Evolutionary conservation across 2,329 filamentous ascomycete species (phyloP).

Genomic region (Botrytis sinoallii): DNA sequence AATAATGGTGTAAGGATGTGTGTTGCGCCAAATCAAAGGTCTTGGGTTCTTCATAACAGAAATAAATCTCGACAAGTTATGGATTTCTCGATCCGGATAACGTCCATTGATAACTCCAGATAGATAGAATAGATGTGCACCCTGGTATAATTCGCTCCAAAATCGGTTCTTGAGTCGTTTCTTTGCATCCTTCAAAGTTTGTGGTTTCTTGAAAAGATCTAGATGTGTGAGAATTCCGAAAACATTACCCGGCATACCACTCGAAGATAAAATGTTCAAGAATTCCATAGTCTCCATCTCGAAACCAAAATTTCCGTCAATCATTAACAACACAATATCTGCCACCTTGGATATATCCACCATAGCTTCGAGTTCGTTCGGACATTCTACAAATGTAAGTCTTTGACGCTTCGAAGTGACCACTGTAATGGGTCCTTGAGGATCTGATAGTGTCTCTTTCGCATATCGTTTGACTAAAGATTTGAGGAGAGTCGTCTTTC

Average conservation of each 20-base stretch:
- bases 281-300: constrained; percentile 99
- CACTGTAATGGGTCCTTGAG: constrained; percentile 88
- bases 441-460: constrained; percentile 88
- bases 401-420: constrained; percentile 95
- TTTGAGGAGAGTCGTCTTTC: constrained; percentile 94
- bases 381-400: constrained; percentile 93
- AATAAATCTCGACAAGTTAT: constrained; percentile 91
- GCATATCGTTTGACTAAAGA: constrained; percentile 91
- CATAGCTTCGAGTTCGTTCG: constrained; percentile 95
- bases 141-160: constrained; percentile 96
- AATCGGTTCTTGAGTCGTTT: constrained; percentile 93
- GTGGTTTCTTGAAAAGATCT: constrained; percentile 91
- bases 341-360: constrained; percentile 96
- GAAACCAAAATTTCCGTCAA: constrained; percentile 97
- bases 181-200: constrained; percentile 87
- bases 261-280: constrained; percentile 85
- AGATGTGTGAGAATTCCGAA: constrained; percentile 96
- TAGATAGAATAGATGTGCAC: constrained; percentile 94
- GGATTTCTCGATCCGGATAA: constrained; percentile 93
- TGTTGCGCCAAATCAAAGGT: constrained; percentile 94
- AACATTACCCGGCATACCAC: constrained; percentile 97
- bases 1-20: constrained; percentile 88
- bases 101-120: constrained; percentile 95
- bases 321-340: constrained; percentile 96
- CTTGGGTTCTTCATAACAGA: constrained; percentile 99